Conservation (phyloP, 257 asterid species). For the Petunia secreta region DNA sequence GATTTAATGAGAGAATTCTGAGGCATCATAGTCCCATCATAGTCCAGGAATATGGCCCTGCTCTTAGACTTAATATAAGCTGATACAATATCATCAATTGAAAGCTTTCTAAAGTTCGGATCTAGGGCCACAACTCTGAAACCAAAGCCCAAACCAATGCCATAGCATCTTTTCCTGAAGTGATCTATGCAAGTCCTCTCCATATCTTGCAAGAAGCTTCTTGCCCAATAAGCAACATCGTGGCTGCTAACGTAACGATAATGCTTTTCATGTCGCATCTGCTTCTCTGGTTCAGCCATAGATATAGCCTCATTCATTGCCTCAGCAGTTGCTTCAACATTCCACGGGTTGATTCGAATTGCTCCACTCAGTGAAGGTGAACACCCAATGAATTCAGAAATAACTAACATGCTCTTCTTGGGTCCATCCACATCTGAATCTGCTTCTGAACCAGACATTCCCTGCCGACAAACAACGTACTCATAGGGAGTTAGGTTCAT, state of each 20-base stretch:
- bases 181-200: slow-evolving; percentile 81
- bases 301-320: slow-evolving; percentile 75
- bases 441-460: slow-evolving; percentile 54
- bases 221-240: slow-evolving; percentile 77
- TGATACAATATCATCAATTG: slow-evolving; percentile 62
- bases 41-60: slow-evolving; percentile 79
- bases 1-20: slow-evolving; percentile 60
- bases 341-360: slow-evolving; percentile 81
- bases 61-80: slow-evolving; percentile 63
- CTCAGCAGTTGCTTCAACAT: slow-evolving; percentile 74
- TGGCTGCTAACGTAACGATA: slow-evolving; percentile 79
- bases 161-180: slow-evolving; percentile 71
- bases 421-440: slow-evolving; percentile 57
- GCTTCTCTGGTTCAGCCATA: slow-evolving; percentile 69
- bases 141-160: slow-evolving; percentile 83
- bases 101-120: slow-evolving; percentile 73
- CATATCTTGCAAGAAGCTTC: slow-evolving; percentile 90
- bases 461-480: slow-evolving; percentile 82
- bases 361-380: slow-evolving; percentile 94
- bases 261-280: slow-evolving; percentile 80
- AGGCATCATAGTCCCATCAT: slow-evolving; percentile 88
- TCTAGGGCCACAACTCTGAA: slow-evolving; percentile 80
- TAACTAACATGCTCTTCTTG: slow-evolving; percentile 84
- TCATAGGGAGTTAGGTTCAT: slow-evolving; percentile 91
- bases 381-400: slow-evolving; percentile 88